Percentiles rank a stretch among this genome's conserved stretches.
Conservation (phyloP, 805 yeast genomes). For the Tetrapisispora arboricola region DNA sequence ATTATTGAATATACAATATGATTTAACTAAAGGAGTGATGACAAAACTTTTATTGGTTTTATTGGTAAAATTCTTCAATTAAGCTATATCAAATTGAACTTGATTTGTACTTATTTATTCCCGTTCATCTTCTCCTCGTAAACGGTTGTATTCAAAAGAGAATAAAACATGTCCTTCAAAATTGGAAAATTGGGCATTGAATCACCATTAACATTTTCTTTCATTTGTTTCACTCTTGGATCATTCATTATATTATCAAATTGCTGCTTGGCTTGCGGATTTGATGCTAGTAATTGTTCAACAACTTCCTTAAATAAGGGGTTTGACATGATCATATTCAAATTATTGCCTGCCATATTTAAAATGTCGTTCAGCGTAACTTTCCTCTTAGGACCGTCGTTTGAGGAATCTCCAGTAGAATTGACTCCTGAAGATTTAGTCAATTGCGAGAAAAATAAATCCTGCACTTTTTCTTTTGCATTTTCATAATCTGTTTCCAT, state of each 20-base stretch:
- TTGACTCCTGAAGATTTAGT: not conserved
- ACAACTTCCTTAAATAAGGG: constrained; percentile 72
- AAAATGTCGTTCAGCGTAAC: constrained; percentile 58
- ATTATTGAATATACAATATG: too few species aligned
- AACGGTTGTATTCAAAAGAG: constrained; percentile 1
- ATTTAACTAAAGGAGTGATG: too few species aligned
- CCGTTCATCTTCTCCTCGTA: constrained; percentile 1
- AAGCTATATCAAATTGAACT: too few species aligned
- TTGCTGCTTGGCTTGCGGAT: constrained; percentile 73
- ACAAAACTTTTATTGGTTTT: too few species aligned
- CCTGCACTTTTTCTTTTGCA: constrained; percentile 40
- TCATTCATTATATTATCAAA: constrained; percentile 60
- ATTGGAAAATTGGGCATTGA: constrained; percentile 1
- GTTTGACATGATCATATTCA: constrained; percentile 63
- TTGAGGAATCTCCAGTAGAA: not conserved
- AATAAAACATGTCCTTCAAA: constrained; percentile 1
- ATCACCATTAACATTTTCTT: not conserved
- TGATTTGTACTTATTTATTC: too few species aligned
- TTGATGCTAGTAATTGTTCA: constrained; percentile 50
- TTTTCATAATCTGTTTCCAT: constrained; percentile 88
- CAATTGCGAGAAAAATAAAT: not conserved
- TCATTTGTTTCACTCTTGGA: constrained; percentile 2
- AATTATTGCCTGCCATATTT: constrained; percentile 48
- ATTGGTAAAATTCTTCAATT: too few species aligned
- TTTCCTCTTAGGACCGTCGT: not conserved